phyloP scores from a whole-genome alignment of 2,329 filamentous ascomycete genomes.

The Fusarium coicis region DNA sequence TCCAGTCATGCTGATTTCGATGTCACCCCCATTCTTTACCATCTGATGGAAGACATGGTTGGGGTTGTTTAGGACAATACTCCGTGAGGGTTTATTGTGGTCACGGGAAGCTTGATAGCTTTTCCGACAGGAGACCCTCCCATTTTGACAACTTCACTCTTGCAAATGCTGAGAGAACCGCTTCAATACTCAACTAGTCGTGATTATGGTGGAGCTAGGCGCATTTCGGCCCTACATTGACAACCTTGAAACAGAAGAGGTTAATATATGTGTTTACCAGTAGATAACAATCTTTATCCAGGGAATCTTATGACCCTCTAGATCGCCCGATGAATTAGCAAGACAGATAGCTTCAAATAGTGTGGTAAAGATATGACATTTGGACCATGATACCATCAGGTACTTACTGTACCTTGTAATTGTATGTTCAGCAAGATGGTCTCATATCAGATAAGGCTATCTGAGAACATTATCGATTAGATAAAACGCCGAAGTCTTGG shows the following conservation, averaged over 20 bases:
- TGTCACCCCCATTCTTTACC: background rate
- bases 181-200: background rate
- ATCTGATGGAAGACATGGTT: background rate
- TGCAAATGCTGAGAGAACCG: background rate
- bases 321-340: fast-evolving
- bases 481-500: background rate
- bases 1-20: background rate
- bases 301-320: fast-evolving
- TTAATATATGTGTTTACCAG: background rate
- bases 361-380: background rate
- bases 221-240: fast-evolving
- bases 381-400: background rate
- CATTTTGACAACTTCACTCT: background rate
- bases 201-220: no score
- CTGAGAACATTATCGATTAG: background rate
- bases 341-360: background rate
- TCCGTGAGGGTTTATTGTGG: background rate
- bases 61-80: background rate
- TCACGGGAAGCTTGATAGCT: background rate
- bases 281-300: background rate
- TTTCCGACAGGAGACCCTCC: background rate
- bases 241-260: background rate
- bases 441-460: background rate
- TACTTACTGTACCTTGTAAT: no score
- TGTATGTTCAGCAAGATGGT: background rate